Evolutionary conservation across 73 alveolate genomes (phyloP), one percentile per base, ranked within the genome.

Genomic region (Uronychia setigera): DNA sequence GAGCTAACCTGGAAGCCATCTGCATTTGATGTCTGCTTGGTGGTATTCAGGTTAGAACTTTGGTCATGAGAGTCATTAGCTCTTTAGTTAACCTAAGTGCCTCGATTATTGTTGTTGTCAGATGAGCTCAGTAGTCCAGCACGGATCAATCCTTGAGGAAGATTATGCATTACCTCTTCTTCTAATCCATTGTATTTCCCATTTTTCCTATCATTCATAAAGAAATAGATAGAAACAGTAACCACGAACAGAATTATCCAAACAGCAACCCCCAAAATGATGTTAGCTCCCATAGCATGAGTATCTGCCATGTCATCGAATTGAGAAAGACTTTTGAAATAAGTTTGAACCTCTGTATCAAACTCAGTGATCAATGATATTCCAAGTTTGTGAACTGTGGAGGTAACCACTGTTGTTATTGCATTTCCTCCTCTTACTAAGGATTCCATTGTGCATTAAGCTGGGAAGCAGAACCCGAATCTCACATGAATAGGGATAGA

Each of bases 401-500:
- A 5, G 19, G 67, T 46, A 5, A 46, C 67, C n/a, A 46, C n/a
- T 5, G n/a, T 59, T 0, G 88, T 33, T 11, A 81, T 31, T 25
- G 34, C 26, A 1, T 0, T 76, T 29, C 81, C 81, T 0, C 76
- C 88, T 1, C 31, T 33, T 13, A 28, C 28, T 59, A 81, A n/a
- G 46, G 32, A 35, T 29, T 60, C 32, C 81, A 33, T 58, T 1
- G 74, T 58, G 74, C 88, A 81, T 28, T 58, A 75, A 25, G 26
- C 59, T 0, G 88, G 88, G 11, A 81, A 31, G 81, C 88, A 81
- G 9, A 81, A 35, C 26, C 88, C 88, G 14, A 81, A 81, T 59
- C 88, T n/a, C 31, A 81, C 46, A 14, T 29, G 35, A 0, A 60
- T 13, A 0, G 88, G 88, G 1, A 81, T 13, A 0, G 32, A 5